phyloP scores from a whole-genome alignment of 768 basidiomycete genomes.

The Tulasnella sp. region DNA sequence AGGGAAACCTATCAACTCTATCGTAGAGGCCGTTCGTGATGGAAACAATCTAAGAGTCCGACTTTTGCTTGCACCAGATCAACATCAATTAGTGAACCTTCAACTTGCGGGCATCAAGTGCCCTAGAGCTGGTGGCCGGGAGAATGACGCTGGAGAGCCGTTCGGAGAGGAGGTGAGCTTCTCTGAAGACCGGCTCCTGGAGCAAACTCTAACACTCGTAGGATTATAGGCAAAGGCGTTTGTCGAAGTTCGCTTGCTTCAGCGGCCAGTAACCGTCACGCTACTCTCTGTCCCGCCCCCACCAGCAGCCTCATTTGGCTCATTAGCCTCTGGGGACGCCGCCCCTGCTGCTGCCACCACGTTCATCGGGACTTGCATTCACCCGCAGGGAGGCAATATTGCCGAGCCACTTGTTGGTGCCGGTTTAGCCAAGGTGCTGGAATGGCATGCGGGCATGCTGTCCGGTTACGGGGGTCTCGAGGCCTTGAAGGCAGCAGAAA shows the following conservation, averaged over 20 bases:
- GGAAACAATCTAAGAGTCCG: conserved; percentile 87
- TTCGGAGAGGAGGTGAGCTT: conserved; percentile 81
- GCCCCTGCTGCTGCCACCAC: conserved; percentile 63
- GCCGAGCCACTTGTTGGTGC: conserved; percentile 80
- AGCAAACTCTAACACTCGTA: not conserved
- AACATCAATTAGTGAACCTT: conserved; percentile 88
- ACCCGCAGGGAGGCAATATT: conserved; percentile 85
- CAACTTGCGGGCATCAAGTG: conserved; percentile 78
- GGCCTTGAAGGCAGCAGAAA: conserved; percentile 79
- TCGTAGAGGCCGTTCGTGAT: conserved; percentile 92
- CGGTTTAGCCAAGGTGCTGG: conserved; percentile 87
- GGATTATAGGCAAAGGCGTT: conserved; percentile 78
- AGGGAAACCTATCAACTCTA: conserved; percentile 86
- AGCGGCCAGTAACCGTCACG: conserved; percentile 69
- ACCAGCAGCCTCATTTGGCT: conserved; percentile 74
- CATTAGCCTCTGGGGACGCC: conserved; percentile 44
- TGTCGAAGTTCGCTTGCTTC: conserved; percentile 81
- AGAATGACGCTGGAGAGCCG: conserved; percentile 73
- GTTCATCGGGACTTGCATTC: conserved; percentile 86
- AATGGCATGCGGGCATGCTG: conserved; percentile 97
- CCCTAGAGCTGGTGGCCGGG: conserved; percentile 63
- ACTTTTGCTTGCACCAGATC: conserved; percentile 71
- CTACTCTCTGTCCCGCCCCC: conserved; percentile 77
- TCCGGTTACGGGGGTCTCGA: conserved; percentile 81
- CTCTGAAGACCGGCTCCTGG: not conserved